A percentile compares a stretch with the other conserved stretches of the same genome.
These are phyloP conservation scores for Simplicillium sp. DNA, from an alignment of 2,329 filamentous ascomycete genomes.

Conservation along the genomic window DNA sequence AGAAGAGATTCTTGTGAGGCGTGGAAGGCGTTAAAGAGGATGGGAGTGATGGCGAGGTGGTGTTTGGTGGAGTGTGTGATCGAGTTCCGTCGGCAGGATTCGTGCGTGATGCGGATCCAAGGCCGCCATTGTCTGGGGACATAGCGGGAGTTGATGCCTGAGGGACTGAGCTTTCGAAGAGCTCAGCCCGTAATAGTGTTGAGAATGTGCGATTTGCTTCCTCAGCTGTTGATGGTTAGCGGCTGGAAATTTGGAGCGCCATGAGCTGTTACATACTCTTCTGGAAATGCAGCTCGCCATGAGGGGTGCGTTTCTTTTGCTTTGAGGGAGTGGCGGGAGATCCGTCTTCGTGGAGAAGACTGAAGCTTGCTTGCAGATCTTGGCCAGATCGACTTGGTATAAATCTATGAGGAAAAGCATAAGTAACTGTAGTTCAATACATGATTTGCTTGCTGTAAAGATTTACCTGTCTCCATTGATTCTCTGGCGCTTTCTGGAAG, in stretches of 20 bases:
- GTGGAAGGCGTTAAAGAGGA: conserved; percentile 82
- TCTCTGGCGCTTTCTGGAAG: conserved; percentile 48
- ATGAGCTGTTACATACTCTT: conserved; percentile 52
- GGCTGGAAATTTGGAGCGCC: conserved; percentile 3
- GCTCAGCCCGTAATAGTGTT: conserved; percentile 74
- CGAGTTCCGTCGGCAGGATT: conserved; percentile 56
- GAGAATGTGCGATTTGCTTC: conserved; percentile 94
- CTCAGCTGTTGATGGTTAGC: conserved; percentile 46
- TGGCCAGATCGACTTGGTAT: conserved; percentile 91
- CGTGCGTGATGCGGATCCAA: conserved; percentile 35
- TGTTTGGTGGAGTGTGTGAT: conserved; percentile 71
- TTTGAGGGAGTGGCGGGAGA: conserved; percentile 87
- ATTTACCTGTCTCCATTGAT: conserved; percentile 53
- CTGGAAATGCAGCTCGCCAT: conserved; percentile 90
- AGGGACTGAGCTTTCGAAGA: conserved; percentile 85
- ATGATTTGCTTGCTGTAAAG: not conserved
- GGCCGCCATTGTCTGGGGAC: conserved; percentile 47
- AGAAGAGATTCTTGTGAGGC: conserved; percentile 94
- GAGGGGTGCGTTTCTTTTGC: conserved; percentile 73
- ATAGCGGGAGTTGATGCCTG: conserved; percentile 60
- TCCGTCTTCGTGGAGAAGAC: conserved; percentile 80
- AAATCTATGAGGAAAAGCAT: conserved; percentile 51
- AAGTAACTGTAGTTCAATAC: too few relatives aligned
- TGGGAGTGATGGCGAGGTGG: conserved; percentile 52
- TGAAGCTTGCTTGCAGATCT: conserved; percentile 89